A percentile compares a stretch with the other conserved stretches of the same genome.
phyloP scores from a whole-genome alignment of 805 yeast species.

The Sugiyamaella qingdaonensis region DNA sequence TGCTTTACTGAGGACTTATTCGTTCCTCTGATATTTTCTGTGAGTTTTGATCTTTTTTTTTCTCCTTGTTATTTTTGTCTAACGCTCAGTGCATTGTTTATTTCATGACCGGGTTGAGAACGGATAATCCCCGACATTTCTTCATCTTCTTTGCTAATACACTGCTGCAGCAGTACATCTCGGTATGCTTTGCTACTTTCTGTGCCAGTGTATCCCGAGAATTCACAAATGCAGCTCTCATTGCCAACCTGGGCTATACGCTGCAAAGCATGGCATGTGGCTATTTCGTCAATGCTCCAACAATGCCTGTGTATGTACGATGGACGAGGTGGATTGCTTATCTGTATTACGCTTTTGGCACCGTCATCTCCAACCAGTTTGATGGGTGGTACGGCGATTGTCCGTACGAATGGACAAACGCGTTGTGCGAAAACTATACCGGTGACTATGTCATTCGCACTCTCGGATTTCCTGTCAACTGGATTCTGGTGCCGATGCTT shows the following conservation, averaged over 20 bases:
- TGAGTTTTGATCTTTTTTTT: conserved; percentile 18
- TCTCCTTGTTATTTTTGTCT: background rate
- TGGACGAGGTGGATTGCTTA: conserved; percentile 79
- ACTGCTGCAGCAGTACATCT: conserved; percentile 52
- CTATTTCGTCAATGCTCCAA: conserved; percentile 65
- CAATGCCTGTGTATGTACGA: conserved; percentile 79
- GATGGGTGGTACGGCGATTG: conserved; percentile 59
- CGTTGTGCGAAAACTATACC: conserved; percentile 46
- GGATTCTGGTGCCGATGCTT: conserved; percentile 64
- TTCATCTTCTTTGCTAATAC: conserved; percentile 59
- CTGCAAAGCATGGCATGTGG: conserved; percentile 78
- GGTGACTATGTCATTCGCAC: conserved; percentile 52
- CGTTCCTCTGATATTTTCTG: conserved; percentile 53
- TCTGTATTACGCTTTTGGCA: conserved; percentile 77
- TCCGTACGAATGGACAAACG: conserved; percentile 33
- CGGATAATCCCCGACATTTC: conserved; percentile 44
- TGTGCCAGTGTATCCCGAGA: conserved; percentile 55
- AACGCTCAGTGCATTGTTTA: conserved; percentile 44
- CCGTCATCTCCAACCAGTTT: conserved; percentile 59
- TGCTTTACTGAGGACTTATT: conserved; percentile 65
- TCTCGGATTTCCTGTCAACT: conserved; percentile 58
- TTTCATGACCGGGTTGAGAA: conserved; percentile 71
- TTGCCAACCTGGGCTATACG: conserved; percentile 63
- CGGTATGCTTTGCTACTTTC: conserved; percentile 51
- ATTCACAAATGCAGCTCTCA: conserved; percentile 56